phyloP scores from a whole-genome alignment of 1,284 basidiomycete genomes.

The Fomitopsis schrenkii region DNA sequence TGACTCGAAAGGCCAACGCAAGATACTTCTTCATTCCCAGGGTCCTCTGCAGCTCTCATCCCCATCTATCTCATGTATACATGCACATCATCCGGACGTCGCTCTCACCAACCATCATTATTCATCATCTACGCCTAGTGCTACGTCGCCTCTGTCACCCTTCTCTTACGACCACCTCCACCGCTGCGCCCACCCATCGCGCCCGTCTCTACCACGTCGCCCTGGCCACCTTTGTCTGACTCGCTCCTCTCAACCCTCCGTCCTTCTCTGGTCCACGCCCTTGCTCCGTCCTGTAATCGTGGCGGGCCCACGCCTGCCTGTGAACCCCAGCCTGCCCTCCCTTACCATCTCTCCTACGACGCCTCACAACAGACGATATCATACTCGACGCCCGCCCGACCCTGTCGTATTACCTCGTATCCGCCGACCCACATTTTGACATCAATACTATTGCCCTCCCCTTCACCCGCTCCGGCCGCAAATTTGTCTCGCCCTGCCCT shows the following conservation, averaged over 20 bases:
- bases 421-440: not conserved
- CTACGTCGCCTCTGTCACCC: not conserved
- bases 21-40: not conserved
- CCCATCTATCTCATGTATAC: constrained; percentile 7
- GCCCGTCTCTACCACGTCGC: not conserved
- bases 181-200: not conserved
- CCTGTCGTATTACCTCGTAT: not conserved
- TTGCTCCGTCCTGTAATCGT: not conserved
- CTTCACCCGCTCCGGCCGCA: not conserved
- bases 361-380: not conserved
- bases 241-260: not conserved
- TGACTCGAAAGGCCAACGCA: too few relatives aligned
- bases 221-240: not conserved
- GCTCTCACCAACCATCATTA: not conserved
- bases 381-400: not conserved
- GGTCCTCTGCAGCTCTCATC: constrained; percentile 2
- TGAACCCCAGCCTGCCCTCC: not conserved
- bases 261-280: not conserved
- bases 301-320: not conserved
- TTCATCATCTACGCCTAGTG: not conserved
- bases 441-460: not conserved
- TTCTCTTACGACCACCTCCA: not conserved
- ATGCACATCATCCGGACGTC: constrained; percentile 4
- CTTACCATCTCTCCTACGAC: not conserved
- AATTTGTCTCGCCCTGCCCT: not conserved